phyloP scores from a whole-genome alignment of 2,329 filamentous ascomycete species.

The Aspergillus persii region DNA sequence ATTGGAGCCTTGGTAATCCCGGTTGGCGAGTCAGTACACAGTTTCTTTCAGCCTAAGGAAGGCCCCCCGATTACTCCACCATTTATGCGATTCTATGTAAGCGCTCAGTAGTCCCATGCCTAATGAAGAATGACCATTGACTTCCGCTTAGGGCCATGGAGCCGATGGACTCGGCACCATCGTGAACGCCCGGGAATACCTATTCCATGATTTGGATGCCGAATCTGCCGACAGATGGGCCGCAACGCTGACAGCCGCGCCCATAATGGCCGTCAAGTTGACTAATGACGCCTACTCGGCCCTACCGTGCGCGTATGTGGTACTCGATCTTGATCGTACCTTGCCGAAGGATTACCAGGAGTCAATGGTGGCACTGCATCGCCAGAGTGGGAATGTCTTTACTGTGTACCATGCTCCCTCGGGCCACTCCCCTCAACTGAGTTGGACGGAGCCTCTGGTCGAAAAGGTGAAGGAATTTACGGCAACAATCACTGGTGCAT shows the following conservation, averaged over 20 bases:
- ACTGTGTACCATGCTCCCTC: conserved; percentile 24
- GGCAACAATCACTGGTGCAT: too few relatives aligned
- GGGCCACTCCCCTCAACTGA: conserved; percentile 34
- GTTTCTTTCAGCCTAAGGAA: conserved; percentile 31
- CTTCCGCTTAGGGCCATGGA: conserved; percentile 15
- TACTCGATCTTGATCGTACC: conserved; percentile 28
- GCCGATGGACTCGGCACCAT: conserved; percentile 22
- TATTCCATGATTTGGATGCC: conserved; percentile 29
- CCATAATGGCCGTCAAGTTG: conserved; percentile 25
- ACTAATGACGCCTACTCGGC: conserved; percentile 31
- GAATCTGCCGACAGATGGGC: conserved; percentile 24
- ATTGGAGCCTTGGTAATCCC: conserved; percentile 31
- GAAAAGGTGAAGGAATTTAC: conserved; percentile 9
- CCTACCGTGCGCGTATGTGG: conserved; percentile 34
- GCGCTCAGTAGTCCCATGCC: background rate
- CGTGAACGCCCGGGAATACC: conserved; percentile 21
- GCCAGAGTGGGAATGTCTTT: conserved; percentile 13
- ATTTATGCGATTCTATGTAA: conserved; percentile 29
- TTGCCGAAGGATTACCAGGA: conserved; percentile 34
- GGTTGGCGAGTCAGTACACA: conserved; percentile 28
- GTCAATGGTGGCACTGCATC: conserved; percentile 28
- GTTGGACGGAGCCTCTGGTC: conserved; percentile 28
- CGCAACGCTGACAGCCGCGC: conserved; percentile 25
- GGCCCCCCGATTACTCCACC: conserved; percentile 19
- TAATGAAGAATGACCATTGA: background rate